A percentile compares a stretch with the other conserved stretches of the same genome.
Conservation (phyloP, 768 basidiomycete genomes). For the Collybia mongolica region DNA sequence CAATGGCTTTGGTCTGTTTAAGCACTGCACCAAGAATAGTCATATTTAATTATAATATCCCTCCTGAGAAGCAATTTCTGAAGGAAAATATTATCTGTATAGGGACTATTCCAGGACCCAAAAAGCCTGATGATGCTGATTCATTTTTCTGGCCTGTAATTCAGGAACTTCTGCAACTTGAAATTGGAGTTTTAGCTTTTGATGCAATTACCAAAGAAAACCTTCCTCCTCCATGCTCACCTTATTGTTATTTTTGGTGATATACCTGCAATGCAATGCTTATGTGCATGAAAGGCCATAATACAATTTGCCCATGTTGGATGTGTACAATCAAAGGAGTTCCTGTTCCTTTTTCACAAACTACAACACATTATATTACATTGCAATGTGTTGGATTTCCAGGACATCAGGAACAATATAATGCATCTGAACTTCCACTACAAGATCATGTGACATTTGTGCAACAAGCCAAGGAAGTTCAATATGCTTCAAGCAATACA, state of each 20-base stretch:
- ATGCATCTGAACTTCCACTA: constrained; percentile 18
- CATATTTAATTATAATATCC: constrained; percentile 27
- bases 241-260: constrained; percentile 20
- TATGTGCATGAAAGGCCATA: constrained; percentile 36
- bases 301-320: constrained; percentile 30
- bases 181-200: background rate
- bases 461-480: constrained; percentile 13
- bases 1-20: constrained; percentile 36
- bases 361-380: constrained; percentile 19
- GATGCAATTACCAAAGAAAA: constrained; percentile 15
- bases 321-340: constrained; percentile 29
- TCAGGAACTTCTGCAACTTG: background rate
- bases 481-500: constrained; percentile 12
- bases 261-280: constrained; percentile 21
- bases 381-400: constrained; percentile 11
- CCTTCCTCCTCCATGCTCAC: constrained; percentile 16
- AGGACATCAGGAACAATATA: constrained; percentile 7
- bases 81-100: constrained; percentile 31
- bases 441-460: constrained; percentile 11
- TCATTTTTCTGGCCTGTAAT: constrained; percentile 32
- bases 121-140: constrained; percentile 26
- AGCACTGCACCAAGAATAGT: constrained; percentile 27
- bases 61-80: constrained; percentile 27
- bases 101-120: no score
- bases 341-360: constrained; percentile 2